Evolutionary conservation across 148 eudicot species (phyloP).

Genomic region (Cornus controversa): DNA sequence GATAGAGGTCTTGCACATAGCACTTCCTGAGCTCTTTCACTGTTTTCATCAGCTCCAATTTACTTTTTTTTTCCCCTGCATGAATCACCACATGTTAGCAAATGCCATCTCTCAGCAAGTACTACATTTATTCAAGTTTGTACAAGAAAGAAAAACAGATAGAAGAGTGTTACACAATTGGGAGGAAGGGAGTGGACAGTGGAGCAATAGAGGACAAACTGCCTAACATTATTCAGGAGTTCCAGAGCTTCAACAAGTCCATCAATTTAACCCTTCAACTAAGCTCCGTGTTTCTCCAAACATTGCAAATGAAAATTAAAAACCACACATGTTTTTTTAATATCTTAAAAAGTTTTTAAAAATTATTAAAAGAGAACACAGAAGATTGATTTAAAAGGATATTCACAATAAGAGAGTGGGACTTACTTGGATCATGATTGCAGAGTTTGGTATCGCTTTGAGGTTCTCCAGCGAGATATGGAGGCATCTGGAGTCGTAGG

Average conservation of each 20-base stretch:
- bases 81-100: too few relatives aligned
- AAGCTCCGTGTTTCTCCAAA: constrained; percentile 45
- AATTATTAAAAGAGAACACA: background rate
- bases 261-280: constrained; percentile 74
- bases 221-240: constrained; percentile 74
- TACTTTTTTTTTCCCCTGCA: too few relatives aligned
- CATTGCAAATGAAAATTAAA: background rate
- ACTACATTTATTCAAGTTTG: too few relatives aligned
- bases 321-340: background rate
- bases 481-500: constrained; percentile 32
- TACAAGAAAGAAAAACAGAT: too few relatives aligned
- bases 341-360: background rate
- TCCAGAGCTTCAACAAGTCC: constrained; percentile 85
- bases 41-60: too few relatives aligned
- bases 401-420: background rate
- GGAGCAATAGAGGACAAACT: constrained; percentile 40
- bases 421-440: constrained; percentile 53
- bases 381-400: background rate
- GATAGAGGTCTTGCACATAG: too few relatives aligned
- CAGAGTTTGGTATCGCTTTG: constrained; percentile 63
- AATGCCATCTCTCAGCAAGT: too few relatives aligned
- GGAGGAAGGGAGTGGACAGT: too few relatives aligned
- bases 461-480: constrained; percentile 65
- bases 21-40: too few relatives aligned
- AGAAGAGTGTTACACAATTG: too few relatives aligned